A percentile compares a stretch with the other conserved stretches of the same genome.
Conservation (phyloP, 306 rosid genomes). For the Aeschynomene evenia region DNA sequence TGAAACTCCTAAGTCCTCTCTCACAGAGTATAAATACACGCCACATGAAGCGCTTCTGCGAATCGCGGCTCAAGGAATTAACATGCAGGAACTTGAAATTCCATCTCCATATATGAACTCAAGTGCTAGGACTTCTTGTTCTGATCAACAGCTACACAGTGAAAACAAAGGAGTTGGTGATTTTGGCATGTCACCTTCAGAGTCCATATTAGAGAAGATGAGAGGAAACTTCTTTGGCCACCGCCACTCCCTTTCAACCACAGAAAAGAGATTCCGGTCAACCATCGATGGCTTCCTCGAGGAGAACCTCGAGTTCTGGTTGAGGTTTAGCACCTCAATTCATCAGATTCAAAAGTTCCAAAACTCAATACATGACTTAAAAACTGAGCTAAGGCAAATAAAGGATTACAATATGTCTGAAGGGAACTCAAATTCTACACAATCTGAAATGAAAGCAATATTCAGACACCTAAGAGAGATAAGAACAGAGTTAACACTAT, state of each 20-base stretch:
- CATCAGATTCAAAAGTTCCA: slow-evolving; percentile 87
- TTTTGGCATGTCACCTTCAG: slow-evolving; percentile 14
- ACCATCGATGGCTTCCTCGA: slow-evolving; percentile 65
- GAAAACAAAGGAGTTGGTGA: slow-evolving; percentile 17
- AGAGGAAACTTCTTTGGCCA: slow-evolving; percentile 21
- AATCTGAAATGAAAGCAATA: slow-evolving; percentile 66
- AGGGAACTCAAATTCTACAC: slow-evolving; percentile 28
- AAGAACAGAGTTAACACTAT: slow-evolving; percentile 67
- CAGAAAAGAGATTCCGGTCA: slow-evolving; percentile 61
- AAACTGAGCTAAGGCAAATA: slow-evolving; percentile 43
- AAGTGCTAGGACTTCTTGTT: slow-evolving; percentile 21
- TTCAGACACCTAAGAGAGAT: slow-evolving; percentile 77
- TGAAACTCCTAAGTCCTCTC: slow-evolving; percentile 38
- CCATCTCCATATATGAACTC: slow-evolving; percentile 33
- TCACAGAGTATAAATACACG: slow-evolving; percentile 35
- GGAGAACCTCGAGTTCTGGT: slow-evolving; percentile 86
- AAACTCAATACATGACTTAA: slow-evolving; percentile 63
- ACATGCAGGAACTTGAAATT: slow-evolving; percentile 26
- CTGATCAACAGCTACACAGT: slow-evolving; percentile 19
- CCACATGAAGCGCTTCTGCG: slow-evolving; percentile 41
- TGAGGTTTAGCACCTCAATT: slow-evolving; percentile 79
- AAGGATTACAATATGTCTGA: slow-evolving; percentile 38
- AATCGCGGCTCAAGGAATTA: slow-evolving; percentile 30
- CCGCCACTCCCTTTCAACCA: slow-evolving; percentile 38
- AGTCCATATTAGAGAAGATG: slow-evolving; percentile 10